phyloP scores from a whole-genome alignment of 768 basidiomycete species.

The Tulasnella calospora region DNA sequence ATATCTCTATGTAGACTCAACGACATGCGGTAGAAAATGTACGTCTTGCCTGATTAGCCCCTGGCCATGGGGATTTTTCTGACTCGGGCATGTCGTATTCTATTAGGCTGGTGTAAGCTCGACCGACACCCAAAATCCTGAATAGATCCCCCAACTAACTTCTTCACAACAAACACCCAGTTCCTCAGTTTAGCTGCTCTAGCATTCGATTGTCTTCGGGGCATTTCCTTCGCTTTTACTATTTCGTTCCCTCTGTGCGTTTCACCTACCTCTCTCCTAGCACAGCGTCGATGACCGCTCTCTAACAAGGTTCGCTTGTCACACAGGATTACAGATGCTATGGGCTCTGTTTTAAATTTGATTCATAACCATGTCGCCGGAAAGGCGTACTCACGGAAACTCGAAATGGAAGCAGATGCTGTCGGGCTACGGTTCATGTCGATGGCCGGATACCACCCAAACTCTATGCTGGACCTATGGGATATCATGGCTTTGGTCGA shows the following conservation, averaged over 20 bases:
- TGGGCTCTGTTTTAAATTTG: conserved; percentile 40
- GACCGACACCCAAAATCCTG: neutral
- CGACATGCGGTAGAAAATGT: conserved; percentile 45
- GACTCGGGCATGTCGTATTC: neutral
- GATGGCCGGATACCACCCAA: conserved; percentile 43
- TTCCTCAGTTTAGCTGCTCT: conserved; percentile 43
- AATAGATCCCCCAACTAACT: neutral
- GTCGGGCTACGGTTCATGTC: conserved; percentile 45
- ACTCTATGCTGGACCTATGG: conserved; percentile 41
- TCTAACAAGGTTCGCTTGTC: neutral
- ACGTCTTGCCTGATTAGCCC: conserved; percentile 29
- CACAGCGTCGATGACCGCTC: neutral
- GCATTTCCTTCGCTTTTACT: conserved; percentile 41
- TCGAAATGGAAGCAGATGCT: conserved; percentile 44
- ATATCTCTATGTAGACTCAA: conserved; percentile 31
- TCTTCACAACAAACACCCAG: conserved; percentile 25
- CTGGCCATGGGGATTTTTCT: neutral
- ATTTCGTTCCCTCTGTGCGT: conserved; percentile 42
- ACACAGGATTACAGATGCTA: conserved; percentile 37
- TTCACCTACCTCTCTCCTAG: neutral
- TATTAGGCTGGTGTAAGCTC: neutral
- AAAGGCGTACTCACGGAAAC: conserved; percentile 42
- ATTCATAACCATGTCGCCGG: conserved; percentile 40
- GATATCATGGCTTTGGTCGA: conserved; percentile 43
- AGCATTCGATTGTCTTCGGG: conserved; percentile 43